Evolutionary conservation across 1,284 basidiomycete species (phyloP).

Genomic region (Moesziomyces sp.): DNA sequence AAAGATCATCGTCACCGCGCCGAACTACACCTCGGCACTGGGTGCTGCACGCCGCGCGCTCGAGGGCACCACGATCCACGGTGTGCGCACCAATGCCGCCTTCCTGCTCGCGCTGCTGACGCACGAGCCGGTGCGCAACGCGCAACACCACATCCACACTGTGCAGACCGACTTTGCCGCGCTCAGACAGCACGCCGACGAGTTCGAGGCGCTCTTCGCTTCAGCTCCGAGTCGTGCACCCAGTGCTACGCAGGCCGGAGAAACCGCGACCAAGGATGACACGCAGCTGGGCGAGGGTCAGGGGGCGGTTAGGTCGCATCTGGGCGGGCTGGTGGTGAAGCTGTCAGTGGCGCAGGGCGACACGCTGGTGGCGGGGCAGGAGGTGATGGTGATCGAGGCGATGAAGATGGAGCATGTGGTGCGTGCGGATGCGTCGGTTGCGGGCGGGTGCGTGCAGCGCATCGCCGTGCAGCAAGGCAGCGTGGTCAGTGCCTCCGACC

Average conservation of each 20-base stretch:
- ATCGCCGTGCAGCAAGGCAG: slow-evolving; percentile 18
- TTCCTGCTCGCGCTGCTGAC: slow-evolving; percentile 33
- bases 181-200: slow-evolving; percentile 2
- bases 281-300: slow-evolving; percentile 7
- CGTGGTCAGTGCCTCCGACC: slow-evolving; percentile 22
- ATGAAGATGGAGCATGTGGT: slow-evolving; percentile 76
- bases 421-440: slow-evolving; percentile 4
- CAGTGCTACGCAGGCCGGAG: not conserved
- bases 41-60: slow-evolving; percentile 16
- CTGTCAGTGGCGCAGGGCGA: slow-evolving; percentile 55
- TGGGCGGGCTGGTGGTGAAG: slow-evolving; percentile 30
- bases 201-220: slow-evolving; percentile 3
- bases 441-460: slow-evolving; percentile 16
- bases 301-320: slow-evolving; percentile 17
- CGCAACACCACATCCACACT: slow-evolving; percentile 23
- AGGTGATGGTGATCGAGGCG: slow-evolving; percentile 75
- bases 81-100: slow-evolving; percentile 31
- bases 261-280: not conserved
- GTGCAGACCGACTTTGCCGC: slow-evolving; percentile 11
- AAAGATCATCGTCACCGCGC: slow-evolving; percentile 50
- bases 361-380: slow-evolving; percentile 71
- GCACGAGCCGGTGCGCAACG: slow-evolving; percentile 16
- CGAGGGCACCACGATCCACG: slow-evolving; percentile 20
- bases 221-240: not conserved
- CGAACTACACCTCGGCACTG: slow-evolving; percentile 21